Conservation (phyloP, 2,329 filamentous ascomycete species). For the Davidsoniella australis region DNA sequence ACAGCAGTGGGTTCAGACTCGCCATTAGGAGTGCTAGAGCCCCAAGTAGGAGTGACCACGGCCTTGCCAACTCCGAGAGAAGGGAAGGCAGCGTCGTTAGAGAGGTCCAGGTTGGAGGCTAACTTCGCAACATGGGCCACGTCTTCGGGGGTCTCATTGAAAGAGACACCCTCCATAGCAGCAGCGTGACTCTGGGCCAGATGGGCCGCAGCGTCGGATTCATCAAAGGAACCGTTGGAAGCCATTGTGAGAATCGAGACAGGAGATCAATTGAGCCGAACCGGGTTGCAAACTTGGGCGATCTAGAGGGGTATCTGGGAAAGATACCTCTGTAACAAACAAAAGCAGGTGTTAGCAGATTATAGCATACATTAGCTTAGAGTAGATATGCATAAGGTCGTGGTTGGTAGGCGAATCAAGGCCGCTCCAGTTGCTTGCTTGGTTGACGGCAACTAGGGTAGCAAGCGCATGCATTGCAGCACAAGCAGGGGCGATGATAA, state of each 20-base stretch:
- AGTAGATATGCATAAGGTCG: no score
- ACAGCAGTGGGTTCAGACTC: constrained; percentile 4
- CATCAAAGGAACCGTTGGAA: constrained; percentile 52
- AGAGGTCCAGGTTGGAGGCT: constrained; percentile 45
- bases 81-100: constrained; percentile 88
- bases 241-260: constrained; percentile 30
- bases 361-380: no score
- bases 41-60: constrained; percentile 10
- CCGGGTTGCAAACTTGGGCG: constrained; percentile 8
- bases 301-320: constrained; percentile 6
- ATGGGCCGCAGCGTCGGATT: constrained; percentile 32
- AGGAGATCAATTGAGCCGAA: constrained; percentile 10
- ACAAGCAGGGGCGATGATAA: no score
- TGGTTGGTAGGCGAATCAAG: no score
- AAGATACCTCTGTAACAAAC: constrained; percentile 7
- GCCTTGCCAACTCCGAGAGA: constrained; percentile 24
- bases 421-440: no score
- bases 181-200: constrained; percentile 31
- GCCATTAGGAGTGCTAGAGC: constrained; percentile 1
- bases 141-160: constrained; percentile 37
- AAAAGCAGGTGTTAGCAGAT: background rate
- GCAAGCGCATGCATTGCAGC: no score
- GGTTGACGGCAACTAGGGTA: no score
- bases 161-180: constrained; percentile 48
- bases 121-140: background rate